A percentile compares a stretch with the other conserved stretches of the same genome.
Conservation (phyloP, 148 eudicot genomes). For the Vaccinium macrocarpon region DNA sequence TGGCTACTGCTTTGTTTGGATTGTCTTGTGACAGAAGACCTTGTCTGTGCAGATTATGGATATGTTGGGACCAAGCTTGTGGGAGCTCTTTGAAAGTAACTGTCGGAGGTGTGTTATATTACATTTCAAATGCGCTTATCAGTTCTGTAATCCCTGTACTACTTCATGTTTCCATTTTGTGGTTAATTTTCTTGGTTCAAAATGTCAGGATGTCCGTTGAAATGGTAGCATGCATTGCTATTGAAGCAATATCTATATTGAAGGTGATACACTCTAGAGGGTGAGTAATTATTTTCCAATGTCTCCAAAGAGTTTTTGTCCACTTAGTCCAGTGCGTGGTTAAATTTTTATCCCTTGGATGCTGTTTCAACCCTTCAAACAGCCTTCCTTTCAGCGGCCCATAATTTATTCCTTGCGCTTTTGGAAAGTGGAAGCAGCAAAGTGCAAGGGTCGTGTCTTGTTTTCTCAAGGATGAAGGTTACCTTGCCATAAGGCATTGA, state of each 20-base stretch:
- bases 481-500: too few species aligned
- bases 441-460: too few species aligned
- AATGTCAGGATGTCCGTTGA: constrained; percentile 64
- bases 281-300: constrained; percentile 28
- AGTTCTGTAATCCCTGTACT: not conserved
- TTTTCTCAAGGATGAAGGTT: too few species aligned
- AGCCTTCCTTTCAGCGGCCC: too few species aligned
- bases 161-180: not conserved
- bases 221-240: constrained; percentile 81
- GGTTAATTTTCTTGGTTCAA: not conserved
- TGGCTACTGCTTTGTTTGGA: not conserved
- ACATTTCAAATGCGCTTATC: not conserved
- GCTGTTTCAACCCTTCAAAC: too few species aligned
- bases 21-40: not conserved
- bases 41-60: constrained; percentile 64
- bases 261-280: constrained; percentile 73
- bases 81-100: constrained; percentile 72
- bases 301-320: constrained; percentile 1
- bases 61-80: constrained; percentile 77
- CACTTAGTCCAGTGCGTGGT: too few species aligned
- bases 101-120: constrained; percentile 42
- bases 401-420: too few species aligned
- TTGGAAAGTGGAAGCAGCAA: too few species aligned
- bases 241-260: constrained; percentile 78
- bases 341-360: too few species aligned